Conservation (phyloP, 78 protist genomes). For the Anaeramoeba ignava region DNA sequence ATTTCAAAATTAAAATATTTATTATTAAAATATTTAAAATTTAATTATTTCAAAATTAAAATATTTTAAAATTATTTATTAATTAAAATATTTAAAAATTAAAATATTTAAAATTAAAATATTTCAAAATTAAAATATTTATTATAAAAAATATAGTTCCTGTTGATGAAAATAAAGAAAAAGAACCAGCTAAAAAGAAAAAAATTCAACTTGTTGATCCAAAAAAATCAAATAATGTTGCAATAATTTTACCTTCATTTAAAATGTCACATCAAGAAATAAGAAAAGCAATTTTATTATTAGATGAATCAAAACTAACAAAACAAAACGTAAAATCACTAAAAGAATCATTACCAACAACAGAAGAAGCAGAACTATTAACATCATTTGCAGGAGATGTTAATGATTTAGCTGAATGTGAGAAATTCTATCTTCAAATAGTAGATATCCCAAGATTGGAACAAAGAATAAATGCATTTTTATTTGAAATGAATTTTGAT, state of each 20-base stretch:
- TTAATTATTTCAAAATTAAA: too few species aligned
- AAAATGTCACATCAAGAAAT: background rate
- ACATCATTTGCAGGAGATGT: background rate
- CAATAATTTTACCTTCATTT: background rate
- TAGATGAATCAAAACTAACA: background rate
- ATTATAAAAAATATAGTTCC: too few species aligned
- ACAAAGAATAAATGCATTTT: background rate
- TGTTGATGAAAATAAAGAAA: background rate
- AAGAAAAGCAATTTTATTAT: background rate
- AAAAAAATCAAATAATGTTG: background rate
- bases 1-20: too few species aligned
- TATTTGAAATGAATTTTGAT: background rate
- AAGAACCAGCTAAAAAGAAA: background rate
- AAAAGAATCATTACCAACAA: background rate
- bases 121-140: too few species aligned
- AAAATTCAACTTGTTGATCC: background rate
- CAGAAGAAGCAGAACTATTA: slow-evolving; percentile 2
- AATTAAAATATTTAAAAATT: too few species aligned
- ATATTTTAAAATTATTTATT: too few species aligned
- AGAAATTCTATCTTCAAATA: slow-evolving; percentile 10
- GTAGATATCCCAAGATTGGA: background rate
- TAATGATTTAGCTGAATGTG: slow-evolving; percentile 2
- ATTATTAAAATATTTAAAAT: too few species aligned
- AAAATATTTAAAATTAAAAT: too few species aligned
- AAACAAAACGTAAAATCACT: background rate